phyloP scores from a whole-genome alignment of 2,329 filamentous ascomycete species.

The Purpureocillium lavendulum region DNA sequence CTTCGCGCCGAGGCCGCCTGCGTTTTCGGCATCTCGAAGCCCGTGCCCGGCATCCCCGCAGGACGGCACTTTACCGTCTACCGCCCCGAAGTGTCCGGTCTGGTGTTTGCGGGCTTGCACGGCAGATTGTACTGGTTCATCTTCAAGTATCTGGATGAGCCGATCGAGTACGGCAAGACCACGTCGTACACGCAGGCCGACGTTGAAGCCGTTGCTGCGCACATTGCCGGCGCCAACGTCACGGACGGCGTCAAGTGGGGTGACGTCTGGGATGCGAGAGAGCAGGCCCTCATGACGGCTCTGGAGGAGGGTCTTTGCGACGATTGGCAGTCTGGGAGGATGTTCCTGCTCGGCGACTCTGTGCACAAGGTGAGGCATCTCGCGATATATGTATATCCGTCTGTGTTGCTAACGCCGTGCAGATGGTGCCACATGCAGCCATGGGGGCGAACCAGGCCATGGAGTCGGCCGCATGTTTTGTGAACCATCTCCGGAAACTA shows the following conservation, averaged over 20 bases:
- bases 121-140: background rate
- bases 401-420: background rate
- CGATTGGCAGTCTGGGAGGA: background rate
- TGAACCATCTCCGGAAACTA: background rate
- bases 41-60: too few relatives aligned
- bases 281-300: background rate
- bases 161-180: background rate
- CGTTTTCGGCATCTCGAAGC: too few relatives aligned
- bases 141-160: background rate
- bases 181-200: background rate
- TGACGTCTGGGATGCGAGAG: background rate
- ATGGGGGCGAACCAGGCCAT: conserved; percentile 1
- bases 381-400: background rate
- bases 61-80: background rate
- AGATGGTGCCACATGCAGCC: background rate
- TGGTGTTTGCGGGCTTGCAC: background rate
- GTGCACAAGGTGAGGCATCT: background rate
- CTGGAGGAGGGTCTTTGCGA: background rate
- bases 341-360: background rate
- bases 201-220: background rate
- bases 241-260: background rate
- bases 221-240: background rate
- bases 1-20: too few relatives aligned
- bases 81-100: background rate
- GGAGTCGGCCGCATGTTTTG: background rate